A percentile compares a stretch with the other conserved stretches of the same genome.
phyloP scores from a whole-genome alignment of 2,329 filamentous ascomycete genomes.

The Sporothrix luriei region DNA sequence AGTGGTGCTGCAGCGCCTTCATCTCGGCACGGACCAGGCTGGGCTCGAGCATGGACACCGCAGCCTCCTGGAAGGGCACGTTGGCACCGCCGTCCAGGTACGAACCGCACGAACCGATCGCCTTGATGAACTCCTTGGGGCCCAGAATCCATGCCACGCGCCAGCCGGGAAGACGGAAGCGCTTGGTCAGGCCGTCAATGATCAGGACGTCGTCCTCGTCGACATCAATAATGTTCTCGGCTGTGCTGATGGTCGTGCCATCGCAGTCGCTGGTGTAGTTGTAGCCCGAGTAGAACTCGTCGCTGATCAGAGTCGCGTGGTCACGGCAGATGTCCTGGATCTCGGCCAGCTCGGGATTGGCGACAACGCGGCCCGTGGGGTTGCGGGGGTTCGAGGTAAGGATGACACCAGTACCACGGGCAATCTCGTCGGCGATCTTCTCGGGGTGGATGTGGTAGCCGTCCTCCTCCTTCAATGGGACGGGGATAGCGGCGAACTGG shows the following conservation, averaged over 20 bases:
- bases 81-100: conserved; percentile 95
- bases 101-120: conserved; percentile 87
- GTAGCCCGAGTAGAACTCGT: conserved; percentile 96
- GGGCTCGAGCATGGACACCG: conserved; percentile 90
- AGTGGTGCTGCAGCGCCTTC: conserved; percentile 84
- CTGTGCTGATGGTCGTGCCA: conserved; percentile 83
- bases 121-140: conserved; percentile 93
- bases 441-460: conserved; percentile 91
- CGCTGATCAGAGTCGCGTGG: conserved; percentile 87
- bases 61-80: conserved; percentile 93
- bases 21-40: conserved; percentile 79
- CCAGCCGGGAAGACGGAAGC: conserved; percentile 94
- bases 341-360: conserved; percentile 79
- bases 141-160: conserved; percentile 95
- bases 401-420: conserved; percentile 82
- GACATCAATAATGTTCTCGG: conserved; percentile 87
- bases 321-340: conserved; percentile 93
- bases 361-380: conserved; percentile 85
- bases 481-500: conserved; percentile 82
- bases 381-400: conserved; percentile 95
- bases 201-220: conserved; percentile 89
- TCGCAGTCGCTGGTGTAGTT: conserved; percentile 94
- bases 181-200: conserved; percentile 94
- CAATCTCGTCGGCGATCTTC: conserved; percentile 89
- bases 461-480: conserved; percentile 80